Evolutionary conservation across 2,329 filamentous ascomycete genomes (phyloP).

Genomic region (Colletotrichum kahawae): DNA sequence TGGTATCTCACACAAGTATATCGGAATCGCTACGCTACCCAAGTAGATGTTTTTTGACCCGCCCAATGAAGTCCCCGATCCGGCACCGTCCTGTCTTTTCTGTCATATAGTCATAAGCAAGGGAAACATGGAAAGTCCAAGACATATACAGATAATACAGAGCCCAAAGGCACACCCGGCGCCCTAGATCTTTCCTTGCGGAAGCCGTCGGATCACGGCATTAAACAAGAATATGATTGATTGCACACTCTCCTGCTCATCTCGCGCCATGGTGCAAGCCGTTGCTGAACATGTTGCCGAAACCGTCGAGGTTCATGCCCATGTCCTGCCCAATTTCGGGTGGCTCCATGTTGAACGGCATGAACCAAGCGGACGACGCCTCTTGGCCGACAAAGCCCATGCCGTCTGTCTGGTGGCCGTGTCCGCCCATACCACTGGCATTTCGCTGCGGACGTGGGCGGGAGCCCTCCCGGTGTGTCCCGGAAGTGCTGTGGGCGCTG

Average conservation of each 20-base stretch:
- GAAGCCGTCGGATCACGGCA: background rate
- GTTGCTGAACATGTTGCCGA: constrained; percentile 52
- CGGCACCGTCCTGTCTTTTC: background rate
- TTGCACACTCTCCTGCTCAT: background rate
- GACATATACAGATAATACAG: background rate
- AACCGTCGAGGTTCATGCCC: constrained; percentile 51
- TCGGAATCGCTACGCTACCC: constrained; percentile 6
- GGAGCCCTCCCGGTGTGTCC: constrained; percentile 23
- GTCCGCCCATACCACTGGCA: constrained; percentile 34
- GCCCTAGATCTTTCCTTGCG: background rate
- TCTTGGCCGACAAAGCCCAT: constrained; percentile 40
- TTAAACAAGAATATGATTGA: background rate
- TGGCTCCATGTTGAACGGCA: constrained; percentile 91
- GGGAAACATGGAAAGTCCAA: background rate
- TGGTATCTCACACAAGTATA: constrained; percentile 12
- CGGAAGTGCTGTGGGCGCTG: constrained; percentile 30
- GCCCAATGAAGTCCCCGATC: background rate
- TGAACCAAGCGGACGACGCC: constrained; percentile 79
- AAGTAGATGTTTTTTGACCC: background rate
- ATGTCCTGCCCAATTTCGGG: constrained; percentile 62
- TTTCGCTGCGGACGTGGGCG: constrained; percentile 23
- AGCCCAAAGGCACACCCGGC: background rate
- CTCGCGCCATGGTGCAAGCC: constrained; percentile 29
- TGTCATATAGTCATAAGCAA: background rate
- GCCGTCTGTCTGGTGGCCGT: constrained; percentile 25